phyloP scores from a whole-genome alignment of 2,329 filamentous ascomycete species.

The Remersonia thermophila region DNA sequence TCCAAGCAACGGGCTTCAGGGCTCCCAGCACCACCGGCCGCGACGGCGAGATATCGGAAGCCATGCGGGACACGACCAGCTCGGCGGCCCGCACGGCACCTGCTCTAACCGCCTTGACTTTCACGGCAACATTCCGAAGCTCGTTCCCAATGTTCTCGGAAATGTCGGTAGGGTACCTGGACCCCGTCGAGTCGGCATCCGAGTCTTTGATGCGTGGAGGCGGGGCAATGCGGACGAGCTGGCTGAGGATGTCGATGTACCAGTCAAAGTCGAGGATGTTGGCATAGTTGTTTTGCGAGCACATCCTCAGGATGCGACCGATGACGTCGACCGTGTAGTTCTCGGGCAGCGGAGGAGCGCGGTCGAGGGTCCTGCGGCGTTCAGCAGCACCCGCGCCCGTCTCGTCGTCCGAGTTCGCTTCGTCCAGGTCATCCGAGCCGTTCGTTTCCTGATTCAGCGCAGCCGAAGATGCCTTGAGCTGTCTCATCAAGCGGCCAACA shows the following conservation, averaged over 20 bases:
- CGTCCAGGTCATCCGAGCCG: slow-evolving; percentile 28
- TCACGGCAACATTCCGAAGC: slow-evolving; percentile 79
- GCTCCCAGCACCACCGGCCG: slow-evolving; percentile 51
- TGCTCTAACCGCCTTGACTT: slow-evolving; percentile 70
- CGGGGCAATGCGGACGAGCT: slow-evolving; percentile 63
- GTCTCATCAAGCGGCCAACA: slow-evolving; percentile 75
- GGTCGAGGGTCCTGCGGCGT: slow-evolving; percentile 26
- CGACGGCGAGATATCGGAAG: slow-evolving; percentile 37
- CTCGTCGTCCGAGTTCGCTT: slow-evolving; percentile 38
- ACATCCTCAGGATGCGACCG: slow-evolving; percentile 73
- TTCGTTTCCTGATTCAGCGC: slow-evolving; percentile 28
- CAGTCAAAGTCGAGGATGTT: slow-evolving; percentile 89
- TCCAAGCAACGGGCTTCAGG: slow-evolving; percentile 67
- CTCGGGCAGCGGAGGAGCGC: slow-evolving; percentile 57
- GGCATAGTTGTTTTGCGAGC: slow-evolving; percentile 74
- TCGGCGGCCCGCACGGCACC: slow-evolving; percentile 78
- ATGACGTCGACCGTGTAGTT: slow-evolving; percentile 82
- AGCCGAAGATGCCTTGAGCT: slow-evolving; percentile 58
- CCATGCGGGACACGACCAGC: slow-evolving; percentile 51
- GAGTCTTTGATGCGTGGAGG: slow-evolving; percentile 30
- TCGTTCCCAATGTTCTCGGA: slow-evolving; percentile 70
- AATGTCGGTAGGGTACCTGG: slow-evolving; percentile 33
- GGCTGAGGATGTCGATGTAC: slow-evolving; percentile 85
- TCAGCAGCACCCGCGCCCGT: slow-evolving; percentile 25
- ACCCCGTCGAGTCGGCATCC: slow-evolving; percentile 23